Evolutionary conservation across 2,329 filamentous ascomycete species (phyloP), one percentile per base, ranked within the genome.

Genomic region (Lithohypha guttulata): DNA sequence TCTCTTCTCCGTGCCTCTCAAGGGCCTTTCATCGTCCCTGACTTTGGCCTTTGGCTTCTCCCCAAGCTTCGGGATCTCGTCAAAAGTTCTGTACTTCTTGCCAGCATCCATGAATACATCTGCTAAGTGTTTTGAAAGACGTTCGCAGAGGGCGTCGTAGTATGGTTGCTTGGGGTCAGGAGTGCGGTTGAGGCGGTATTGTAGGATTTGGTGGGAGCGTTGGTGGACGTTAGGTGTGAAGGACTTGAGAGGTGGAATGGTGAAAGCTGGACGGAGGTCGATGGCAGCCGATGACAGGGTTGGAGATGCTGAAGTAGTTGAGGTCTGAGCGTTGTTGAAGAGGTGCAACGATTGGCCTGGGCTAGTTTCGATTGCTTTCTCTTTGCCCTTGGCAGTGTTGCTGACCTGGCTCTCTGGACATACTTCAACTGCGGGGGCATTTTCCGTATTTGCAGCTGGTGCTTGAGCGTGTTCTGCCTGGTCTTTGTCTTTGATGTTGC

Each of bases 61-160:
- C 17, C 22, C 23, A 8, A 37, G 18, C 15, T 30, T 37, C 18
- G 34, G 34, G n/a, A 37, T 19, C 19, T 37, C 34, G 6, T 37
- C 34, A 3, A 37, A 13, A 13, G 7, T 18, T n/a, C 13, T n/a
- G 15, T 37, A 37, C 8, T 21, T 27, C 13, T 17, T n/a, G n/a
- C 34, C 34, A 19, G n/a, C 13, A 13, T 29, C 34, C 23, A 37
- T 18, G 18, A 37, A 37, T n/a, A 37, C 34, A 11, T 37, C 34
- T 3, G 23, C 22, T 10, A 37, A 26, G 18, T 37, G 34, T 2
- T 20, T 15, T 6, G 9, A 13, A 4, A 37, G 34, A 8, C 34
- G 22, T 19, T 29, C 20, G 25, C 15, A 37, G 3, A 37, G 26
- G 13, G 19, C 25, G 13, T 19, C 34, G 25, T 37, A 37, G 34